These are phyloP conservation scores for Auricularia sp. DNA, from an alignment of 768 basidiomycete species.

Conservation along the genomic window DNA sequence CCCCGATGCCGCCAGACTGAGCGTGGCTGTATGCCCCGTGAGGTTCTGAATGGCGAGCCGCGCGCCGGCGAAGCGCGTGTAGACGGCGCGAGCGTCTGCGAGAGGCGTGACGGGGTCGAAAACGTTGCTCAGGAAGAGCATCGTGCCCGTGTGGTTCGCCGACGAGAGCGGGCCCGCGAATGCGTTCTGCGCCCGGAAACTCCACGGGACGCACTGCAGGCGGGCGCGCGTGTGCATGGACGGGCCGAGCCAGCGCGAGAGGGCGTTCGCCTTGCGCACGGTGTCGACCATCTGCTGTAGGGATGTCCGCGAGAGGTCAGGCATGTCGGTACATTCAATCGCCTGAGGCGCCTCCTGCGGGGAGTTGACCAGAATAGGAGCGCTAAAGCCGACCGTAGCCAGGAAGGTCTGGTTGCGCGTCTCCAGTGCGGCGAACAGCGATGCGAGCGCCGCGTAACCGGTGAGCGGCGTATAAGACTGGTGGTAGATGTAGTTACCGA, in stretches of 20 bases:
- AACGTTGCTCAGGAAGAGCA: slow-evolving; percentile 1
- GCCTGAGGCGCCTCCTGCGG: neutral
- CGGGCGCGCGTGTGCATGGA: neutral
- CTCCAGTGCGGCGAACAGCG: neutral
- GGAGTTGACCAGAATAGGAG: neutral
- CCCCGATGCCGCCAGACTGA: neutral
- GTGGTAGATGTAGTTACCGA: neutral
- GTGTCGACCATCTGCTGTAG: neutral
- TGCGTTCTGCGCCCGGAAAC: neutral
- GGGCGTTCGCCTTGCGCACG: neutral
- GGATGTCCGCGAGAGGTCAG: neutral
- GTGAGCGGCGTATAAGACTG: neutral
- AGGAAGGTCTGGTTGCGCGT: neutral
- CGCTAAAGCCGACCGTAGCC: neutral
- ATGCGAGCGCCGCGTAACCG: neutral
- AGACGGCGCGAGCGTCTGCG: neutral
- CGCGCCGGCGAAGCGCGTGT: neutral
- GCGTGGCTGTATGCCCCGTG: neutral
- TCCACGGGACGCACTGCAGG: neutral
- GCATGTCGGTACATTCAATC: neutral
- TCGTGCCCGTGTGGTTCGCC: neutral
- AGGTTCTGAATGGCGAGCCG: neutral
- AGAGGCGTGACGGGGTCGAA: slow-evolving; percentile 1
- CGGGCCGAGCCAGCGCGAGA: neutral
- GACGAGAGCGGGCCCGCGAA: neutral